Percentiles rank a stretch among this genome's conserved stretches.
Conservation (phyloP, 352 stramenopile species). For the Peronospora farinosa region DNA sequence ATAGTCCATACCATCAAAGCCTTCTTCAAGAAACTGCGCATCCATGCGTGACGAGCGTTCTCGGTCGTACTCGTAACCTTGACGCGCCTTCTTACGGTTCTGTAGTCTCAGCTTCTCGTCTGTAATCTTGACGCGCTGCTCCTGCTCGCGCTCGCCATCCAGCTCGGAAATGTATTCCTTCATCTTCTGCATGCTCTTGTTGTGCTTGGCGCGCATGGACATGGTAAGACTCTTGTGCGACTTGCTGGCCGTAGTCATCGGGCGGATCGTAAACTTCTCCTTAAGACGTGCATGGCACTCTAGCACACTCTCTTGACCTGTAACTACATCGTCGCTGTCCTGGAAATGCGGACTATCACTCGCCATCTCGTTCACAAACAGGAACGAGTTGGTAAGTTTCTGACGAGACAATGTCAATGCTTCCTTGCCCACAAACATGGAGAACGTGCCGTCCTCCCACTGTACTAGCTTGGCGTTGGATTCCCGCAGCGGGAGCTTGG, state of each 20-base stretch:
- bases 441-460: slow-evolving; percentile 82
- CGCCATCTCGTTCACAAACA: slow-evolving; percentile 75
- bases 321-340: slow-evolving; percentile 52
- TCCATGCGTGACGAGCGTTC: slow-evolving; percentile 72
- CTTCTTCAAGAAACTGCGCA: slow-evolving; percentile 76
- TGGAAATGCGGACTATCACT: slow-evolving; percentile 60
- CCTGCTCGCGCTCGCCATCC: slow-evolving; percentile 74
- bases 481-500: slow-evolving; percentile 51
- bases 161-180: slow-evolving; percentile 85
- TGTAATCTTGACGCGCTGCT: slow-evolving; percentile 81
- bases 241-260: slow-evolving; percentile 76
- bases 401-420: slow-evolving; percentile 74
- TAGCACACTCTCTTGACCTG: slow-evolving; percentile 70
- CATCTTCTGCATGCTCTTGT: slow-evolving; percentile 82
- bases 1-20: slow-evolving; percentile 69
- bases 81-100: slow-evolving; percentile 81
- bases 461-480: slow-evolving; percentile 81
- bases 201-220: slow-evolving; percentile 86
- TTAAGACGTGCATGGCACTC: slow-evolving; percentile 77
- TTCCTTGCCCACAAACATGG: slow-evolving; percentile 83
- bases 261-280: slow-evolving; percentile 84
- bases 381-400: slow-evolving; percentile 83
- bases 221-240: slow-evolving; percentile 85
- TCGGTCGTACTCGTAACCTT: slow-evolving; percentile 76
- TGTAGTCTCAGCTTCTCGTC: slow-evolving; percentile 78